phyloP scores from a whole-genome alignment of 352 stramenopile species.

The Globisporangium cystogenes region DNA sequence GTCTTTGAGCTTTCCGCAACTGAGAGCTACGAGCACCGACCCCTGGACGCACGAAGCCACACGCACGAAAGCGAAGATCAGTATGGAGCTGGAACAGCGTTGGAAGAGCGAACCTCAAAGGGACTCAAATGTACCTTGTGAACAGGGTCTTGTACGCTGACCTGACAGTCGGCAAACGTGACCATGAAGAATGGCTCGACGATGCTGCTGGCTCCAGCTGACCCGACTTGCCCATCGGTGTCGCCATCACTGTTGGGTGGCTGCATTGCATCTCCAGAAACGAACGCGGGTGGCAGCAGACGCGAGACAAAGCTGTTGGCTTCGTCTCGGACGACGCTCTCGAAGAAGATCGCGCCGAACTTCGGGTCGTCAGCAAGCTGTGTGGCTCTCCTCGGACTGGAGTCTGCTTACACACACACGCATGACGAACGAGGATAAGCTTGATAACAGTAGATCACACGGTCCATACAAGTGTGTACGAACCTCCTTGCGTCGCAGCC shows the following conservation, averaged over 20 bases:
- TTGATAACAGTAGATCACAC: background rate
- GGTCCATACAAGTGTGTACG: background rate
- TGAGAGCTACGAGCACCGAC: conserved; percentile 59
- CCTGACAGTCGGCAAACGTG: conserved; percentile 75
- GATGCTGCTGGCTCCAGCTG: conserved; percentile 11
- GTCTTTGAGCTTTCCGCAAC: conserved; percentile 47
- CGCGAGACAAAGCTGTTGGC: conserved; percentile 8
- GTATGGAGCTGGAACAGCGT: background rate
- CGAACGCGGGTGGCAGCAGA: background rate
- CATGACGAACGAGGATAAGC: background rate
- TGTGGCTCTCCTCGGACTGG: conserved; percentile 56
- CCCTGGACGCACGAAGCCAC: conserved; percentile 20
- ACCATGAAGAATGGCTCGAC: conserved; percentile 60
- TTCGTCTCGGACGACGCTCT: conserved; percentile 23
- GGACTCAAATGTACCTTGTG: conserved; percentile 33
- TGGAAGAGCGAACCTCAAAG: background rate
- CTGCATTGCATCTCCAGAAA: background rate
- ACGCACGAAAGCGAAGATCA: background rate
- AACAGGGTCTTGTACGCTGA: conserved; percentile 59
- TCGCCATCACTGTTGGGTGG: background rate
- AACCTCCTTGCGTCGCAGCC: background rate
- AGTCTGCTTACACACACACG: conserved; percentile 3
- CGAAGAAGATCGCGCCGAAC: conserved; percentile 55
- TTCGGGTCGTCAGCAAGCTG: conserved; percentile 67
- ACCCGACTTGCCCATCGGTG: background rate